These are phyloP conservation scores for Rhizodiscina lignyota DNA, from an alignment of 495 filamentous ascomycete species.

Conservation along the genomic window DNA sequence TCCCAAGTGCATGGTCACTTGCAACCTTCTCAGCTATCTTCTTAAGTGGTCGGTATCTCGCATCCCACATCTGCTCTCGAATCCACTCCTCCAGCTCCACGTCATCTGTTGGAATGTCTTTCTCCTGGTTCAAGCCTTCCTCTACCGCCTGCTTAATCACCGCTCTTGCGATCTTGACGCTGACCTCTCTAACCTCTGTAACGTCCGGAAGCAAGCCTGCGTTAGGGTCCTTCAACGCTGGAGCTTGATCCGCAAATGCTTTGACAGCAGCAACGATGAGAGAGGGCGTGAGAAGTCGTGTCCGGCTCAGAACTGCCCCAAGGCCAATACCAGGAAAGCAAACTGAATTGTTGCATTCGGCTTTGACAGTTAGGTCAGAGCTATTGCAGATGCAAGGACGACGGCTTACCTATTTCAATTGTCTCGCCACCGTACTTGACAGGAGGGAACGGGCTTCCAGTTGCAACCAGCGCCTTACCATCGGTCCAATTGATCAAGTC, in stretches of 20 bases:
- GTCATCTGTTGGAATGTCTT: constrained; percentile 39
- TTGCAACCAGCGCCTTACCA: constrained; percentile 66
- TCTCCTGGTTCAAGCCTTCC: constrained; percentile 46
- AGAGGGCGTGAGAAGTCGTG: constrained; percentile 46
- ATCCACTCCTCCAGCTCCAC: constrained; percentile 63
- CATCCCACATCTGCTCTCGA: constrained; percentile 79
- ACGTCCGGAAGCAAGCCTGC: constrained; percentile 60
- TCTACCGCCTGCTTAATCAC: constrained; percentile 58
- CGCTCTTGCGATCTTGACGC: constrained; percentile 58
- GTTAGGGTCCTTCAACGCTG: constrained; percentile 42
- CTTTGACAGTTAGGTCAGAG: constrained; percentile 17
- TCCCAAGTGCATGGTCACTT: too few species aligned
- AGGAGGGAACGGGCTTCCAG: constrained; percentile 68
- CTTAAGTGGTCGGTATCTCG: constrained; percentile 49
- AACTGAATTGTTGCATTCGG: constrained; percentile 86
- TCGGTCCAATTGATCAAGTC: constrained; percentile 68
- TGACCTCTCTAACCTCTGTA: constrained; percentile 54
- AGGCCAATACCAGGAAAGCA: constrained; percentile 77
- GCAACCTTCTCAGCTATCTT: too few species aligned
- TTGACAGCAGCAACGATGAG: constrained; percentile 71
- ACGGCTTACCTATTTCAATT: constrained; percentile 40
- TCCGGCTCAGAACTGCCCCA: constrained; percentile 52
- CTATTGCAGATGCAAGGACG: not conserved
- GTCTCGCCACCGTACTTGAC: constrained; percentile 49
- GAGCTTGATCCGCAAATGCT: constrained; percentile 52